Base-by-base conservation (phyloP, 192 early-diverging fungal species). In the Rhizophagus sp. region DNA sequence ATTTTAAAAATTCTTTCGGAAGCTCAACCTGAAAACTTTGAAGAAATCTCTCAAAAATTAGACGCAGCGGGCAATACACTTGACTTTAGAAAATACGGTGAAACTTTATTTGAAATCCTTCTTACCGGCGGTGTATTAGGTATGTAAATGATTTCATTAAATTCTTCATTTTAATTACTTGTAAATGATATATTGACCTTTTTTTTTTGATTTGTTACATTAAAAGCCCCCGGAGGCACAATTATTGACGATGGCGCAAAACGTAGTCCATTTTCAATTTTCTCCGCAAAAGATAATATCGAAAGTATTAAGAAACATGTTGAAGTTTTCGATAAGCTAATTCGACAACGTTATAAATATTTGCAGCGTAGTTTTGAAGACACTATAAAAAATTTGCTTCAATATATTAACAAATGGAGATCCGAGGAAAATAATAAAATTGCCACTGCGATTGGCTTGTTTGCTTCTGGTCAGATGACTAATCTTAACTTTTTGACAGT, bases 21-120 rank as follows among this genome's bases (percentile, higher is more conserved):
- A 41, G 87, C 86, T 47, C 78, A 85, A 62, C 85, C 86, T 63
- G 88, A 85, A 70, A 89, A 95, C 81, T 89, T 95, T 83, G 91
- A 94, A 49, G 89, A 92, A 77, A 91, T 95, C 84, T 90, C 91
- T 33, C 73, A 81, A 81, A 86, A 91, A 36, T 90, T 98, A 80
- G 97, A 98, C 87, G 82, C 83, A 24, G 90, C 91, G 72, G 95
- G 92, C 61, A 93, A 95, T 81, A 95, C 92, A 80, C 92, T 97
- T 81, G 96, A 97, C 83, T 97, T 95, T 88, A 95, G 95, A 85
- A 93, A 95, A 81, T 98, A 98, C 94, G 94, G 92, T 75, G 97
- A 98, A 82, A 88, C 93, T 49, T 90, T 98, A 76, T 98, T 97
- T 87, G 97, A 98, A 89, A 85, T 98, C 62, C 84, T 97, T 79